A percentile compares a stretch with the other conserved stretches of the same genome.
These are phyloP conservation scores for Amoebophrya sp. DNA, from an alignment of 169 alveolate genomes.

Conservation along the genomic window DNA sequence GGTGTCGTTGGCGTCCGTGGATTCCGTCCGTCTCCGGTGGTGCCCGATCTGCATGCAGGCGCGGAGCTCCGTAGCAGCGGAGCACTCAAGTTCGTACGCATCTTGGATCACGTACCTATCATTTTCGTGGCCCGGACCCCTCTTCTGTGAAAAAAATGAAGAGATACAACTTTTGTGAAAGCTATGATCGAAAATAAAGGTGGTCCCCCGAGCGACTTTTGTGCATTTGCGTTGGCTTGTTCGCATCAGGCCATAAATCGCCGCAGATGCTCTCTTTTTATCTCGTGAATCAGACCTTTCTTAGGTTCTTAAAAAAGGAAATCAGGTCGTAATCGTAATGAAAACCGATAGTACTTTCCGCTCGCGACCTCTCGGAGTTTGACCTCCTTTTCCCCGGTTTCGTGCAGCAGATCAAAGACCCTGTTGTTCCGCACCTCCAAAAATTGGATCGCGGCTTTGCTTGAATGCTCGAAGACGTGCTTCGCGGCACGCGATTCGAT, in stretches of 20 bases:
- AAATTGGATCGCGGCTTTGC: constrained; percentile 19
- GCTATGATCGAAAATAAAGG: no score
- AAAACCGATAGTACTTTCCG: not conserved
- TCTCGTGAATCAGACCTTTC: no score
- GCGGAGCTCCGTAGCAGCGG: constrained; percentile 12
- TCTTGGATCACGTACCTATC: constrained; percentile 11
- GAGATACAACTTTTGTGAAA: no score
- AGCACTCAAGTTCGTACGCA: not conserved
- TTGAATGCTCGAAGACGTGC: constrained; percentile 17
- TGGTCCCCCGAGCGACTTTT: no score
- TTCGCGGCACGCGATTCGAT: constrained; percentile 37
- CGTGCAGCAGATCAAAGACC: constrained; percentile 39
- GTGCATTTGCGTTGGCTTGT: no score
- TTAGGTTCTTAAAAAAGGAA: no score
- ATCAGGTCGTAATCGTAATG: no score
- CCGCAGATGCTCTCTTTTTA: no score
- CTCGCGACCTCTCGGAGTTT: not conserved
- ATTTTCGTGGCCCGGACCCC: no score
- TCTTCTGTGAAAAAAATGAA: no score
- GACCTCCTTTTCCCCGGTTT: constrained; percentile 7
- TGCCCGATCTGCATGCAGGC: constrained; percentile 37
- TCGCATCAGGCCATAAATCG: no score
- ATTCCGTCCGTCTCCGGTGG: constrained; percentile 43
- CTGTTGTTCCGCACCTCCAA: constrained; percentile 40
- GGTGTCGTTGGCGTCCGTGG: constrained; percentile 46